A percentile compares a stretch with the other conserved stretches of the same genome.
Evolutionary conservation across 169 alveolate genomes (phyloP).

Genomic region (Plasmodium falciparum): DNA sequence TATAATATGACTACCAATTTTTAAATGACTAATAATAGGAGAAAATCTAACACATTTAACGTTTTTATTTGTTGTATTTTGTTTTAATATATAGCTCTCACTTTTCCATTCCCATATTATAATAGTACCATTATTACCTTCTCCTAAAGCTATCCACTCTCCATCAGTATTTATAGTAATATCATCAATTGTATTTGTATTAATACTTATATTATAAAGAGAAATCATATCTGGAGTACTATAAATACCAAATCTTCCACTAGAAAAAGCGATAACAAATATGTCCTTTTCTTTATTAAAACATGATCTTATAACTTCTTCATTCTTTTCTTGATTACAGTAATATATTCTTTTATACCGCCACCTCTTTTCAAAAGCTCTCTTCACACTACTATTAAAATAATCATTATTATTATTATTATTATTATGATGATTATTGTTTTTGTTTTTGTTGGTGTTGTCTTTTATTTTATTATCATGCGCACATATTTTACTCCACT

Average conservation of each 20-base stretch:
- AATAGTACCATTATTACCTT: slow-evolving; percentile 87
- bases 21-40: slow-evolving; percentile 68
- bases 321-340: slow-evolving; percentile 82
- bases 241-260: slow-evolving; percentile 84
- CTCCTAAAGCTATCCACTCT: slow-evolving; percentile 93
- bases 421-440: no score
- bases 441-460: no score
- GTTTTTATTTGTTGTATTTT: slow-evolving; percentile 93
- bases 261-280: slow-evolving; percentile 83
- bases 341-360: slow-evolving; percentile 81
- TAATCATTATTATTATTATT: no score
- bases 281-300: slow-evolving; percentile 77
- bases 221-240: slow-evolving; percentile 79
- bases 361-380: slow-evolving; percentile 72
- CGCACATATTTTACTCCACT: no score
- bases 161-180: slow-evolving; percentile 87
- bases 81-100: slow-evolving; percentile 96
- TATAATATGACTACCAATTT: slow-evolving; percentile 48
- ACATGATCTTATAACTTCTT: slow-evolving; percentile 79
- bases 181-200: slow-evolving; percentile 81
- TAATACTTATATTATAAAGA: slow-evolving; percentile 81
- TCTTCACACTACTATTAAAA: background rate
- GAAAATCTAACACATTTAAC: slow-evolving; percentile 83
- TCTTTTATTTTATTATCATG: no score
- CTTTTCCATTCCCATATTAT: slow-evolving; percentile 99